Evolutionary conservation across 2,329 filamentous ascomycete genomes (phyloP).

Genomic region (Pestalotiopsis sp.): DNA sequence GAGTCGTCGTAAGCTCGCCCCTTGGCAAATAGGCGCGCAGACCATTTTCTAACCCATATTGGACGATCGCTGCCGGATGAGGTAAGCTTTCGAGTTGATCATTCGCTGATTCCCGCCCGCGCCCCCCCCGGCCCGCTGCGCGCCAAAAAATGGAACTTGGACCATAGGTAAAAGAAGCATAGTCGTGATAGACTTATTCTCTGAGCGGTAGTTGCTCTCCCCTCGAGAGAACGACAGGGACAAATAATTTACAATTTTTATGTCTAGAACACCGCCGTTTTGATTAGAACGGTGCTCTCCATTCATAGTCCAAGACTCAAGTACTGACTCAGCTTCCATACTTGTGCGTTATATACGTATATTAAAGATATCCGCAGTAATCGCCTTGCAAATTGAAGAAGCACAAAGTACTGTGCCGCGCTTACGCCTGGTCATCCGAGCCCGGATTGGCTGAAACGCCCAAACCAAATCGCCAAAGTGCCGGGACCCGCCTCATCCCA

Average conservation of each 20-base stretch:
- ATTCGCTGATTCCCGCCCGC: neutral
- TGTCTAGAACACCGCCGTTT: neutral
- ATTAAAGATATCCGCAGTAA: neutral
- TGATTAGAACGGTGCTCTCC: neutral
- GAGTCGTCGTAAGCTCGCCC: neutral
- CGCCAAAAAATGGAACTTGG: neutral
- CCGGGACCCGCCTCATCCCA: neutral
- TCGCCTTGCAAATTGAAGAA: neutral
- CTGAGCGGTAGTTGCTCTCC: neutral
- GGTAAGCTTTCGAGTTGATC: neutral
- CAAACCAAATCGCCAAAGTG: neutral
- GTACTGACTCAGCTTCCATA: neutral
- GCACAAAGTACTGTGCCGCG: neutral
- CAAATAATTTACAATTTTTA: no score
- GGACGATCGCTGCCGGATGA: neutral
- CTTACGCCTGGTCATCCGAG: neutral
- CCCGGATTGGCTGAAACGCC: neutral
- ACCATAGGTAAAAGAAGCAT: neutral
- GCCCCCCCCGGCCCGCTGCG: neutral
- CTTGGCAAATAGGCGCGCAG: neutral
- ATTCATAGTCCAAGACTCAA: neutral
- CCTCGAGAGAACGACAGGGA: no score
- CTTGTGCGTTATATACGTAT: neutral
- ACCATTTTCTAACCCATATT: neutral
- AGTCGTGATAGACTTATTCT: neutral